Percentiles rank a stretch among this genome's conserved stretches.
These are phyloP conservation scores for Didymella keratinophila DNA, from an alignment of 2,329 filamentous ascomycete species.

Conservation along the genomic window DNA sequence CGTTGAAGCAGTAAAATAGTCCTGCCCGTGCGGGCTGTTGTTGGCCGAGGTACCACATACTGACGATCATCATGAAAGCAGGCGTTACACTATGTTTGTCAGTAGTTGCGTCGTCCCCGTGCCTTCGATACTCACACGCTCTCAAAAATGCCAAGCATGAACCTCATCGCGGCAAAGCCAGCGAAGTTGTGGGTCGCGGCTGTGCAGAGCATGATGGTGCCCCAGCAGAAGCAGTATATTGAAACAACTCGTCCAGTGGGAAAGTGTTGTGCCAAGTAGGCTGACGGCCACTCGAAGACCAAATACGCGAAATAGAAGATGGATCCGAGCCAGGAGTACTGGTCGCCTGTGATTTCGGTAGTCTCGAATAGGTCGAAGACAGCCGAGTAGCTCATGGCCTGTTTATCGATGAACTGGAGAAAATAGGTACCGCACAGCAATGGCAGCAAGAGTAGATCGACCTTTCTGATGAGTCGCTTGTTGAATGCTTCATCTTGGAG, in stretches of 20 bases:
- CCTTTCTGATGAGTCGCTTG: constrained; percentile 52
- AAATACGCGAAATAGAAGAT: constrained; percentile 61
- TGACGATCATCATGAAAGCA: constrained; percentile 33
- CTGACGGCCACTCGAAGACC: constrained; percentile 31
- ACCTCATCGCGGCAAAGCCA: constrained; percentile 29
- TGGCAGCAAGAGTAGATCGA: constrained; percentile 61
- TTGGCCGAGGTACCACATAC: constrained; percentile 23
- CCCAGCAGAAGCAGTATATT: constrained; percentile 29
- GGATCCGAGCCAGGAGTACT: constrained; percentile 64
- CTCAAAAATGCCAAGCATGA: constrained; percentile 35
- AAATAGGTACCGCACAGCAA: constrained; percentile 60
- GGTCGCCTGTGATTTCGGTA: constrained; percentile 56
- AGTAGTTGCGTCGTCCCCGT: not conserved
- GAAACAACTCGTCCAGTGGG: constrained; percentile 45
- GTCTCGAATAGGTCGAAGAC: constrained; percentile 64
- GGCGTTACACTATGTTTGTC: constrained; percentile 23
- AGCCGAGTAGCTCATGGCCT: constrained; percentile 62
- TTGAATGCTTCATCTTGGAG: constrained; percentile 53
- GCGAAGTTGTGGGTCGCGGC: constrained; percentile 34
- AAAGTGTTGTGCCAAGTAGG: constrained; percentile 42
- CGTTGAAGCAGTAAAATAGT: constrained; percentile 37
- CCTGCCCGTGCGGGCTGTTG: constrained; percentile 34
- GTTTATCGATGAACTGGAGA: constrained; percentile 66
- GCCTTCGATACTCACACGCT: not conserved
- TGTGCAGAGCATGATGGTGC: constrained; percentile 29